These are phyloP conservation scores for Annulohypoxylon maeteangense DNA, from an alignment of 495 filamentous ascomycete species.

Conservation along the genomic window DNA sequence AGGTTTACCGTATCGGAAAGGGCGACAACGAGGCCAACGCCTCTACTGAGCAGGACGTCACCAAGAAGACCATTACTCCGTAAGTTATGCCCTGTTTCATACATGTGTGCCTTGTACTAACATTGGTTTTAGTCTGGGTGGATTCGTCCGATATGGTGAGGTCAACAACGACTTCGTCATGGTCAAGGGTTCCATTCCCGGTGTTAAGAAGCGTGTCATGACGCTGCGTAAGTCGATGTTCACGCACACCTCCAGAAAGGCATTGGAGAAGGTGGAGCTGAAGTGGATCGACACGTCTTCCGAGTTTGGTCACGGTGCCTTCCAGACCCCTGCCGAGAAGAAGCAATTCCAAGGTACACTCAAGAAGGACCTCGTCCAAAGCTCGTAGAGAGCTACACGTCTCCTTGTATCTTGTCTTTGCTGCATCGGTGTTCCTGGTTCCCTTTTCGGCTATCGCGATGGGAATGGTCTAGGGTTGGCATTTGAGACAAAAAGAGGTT, in stretches of 20 bases:
- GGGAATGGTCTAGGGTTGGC: slow-evolving; percentile 56
- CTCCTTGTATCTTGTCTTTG: slow-evolving; percentile 66
- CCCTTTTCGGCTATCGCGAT: slow-evolving; percentile 58
- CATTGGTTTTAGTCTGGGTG: slow-evolving; percentile 79
- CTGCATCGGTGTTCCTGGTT: slow-evolving; percentile 66
- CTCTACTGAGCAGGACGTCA: slow-evolving; percentile 93
- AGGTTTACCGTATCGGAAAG: slow-evolving; percentile 98
- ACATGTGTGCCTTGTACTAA: slow-evolving; percentile 24
- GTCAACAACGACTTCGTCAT: slow-evolving; percentile 99
- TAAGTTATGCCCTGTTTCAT: slow-evolving; percentile 67
- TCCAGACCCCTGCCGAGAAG: slow-evolving; percentile 99
- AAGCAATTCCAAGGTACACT: slow-evolving; percentile 91
- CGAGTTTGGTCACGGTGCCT: slow-evolving; percentile 99
- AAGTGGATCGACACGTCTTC: slow-evolving; percentile 99
- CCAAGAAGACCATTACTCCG: slow-evolving; percentile 99
- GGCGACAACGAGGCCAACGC: slow-evolving; percentile 88
- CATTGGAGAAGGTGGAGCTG: slow-evolving; percentile 98
- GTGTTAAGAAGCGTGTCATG: slow-evolving; percentile 99
- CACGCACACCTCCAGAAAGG: slow-evolving; percentile 91
- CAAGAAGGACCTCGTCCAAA: slow-evolving; percentile 93
- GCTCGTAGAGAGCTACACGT: slow-evolving; percentile 67
- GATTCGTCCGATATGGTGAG: slow-evolving; percentile 98
- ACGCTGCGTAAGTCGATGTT: slow-evolving; percentile 99
- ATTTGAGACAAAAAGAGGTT: slow-evolving; percentile 54
- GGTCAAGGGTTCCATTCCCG: slow-evolving; percentile 96